Conservation (phyloP, 2,329 filamentous ascomycete genomes). For the Ceratocystis eucalypticola region DNA sequence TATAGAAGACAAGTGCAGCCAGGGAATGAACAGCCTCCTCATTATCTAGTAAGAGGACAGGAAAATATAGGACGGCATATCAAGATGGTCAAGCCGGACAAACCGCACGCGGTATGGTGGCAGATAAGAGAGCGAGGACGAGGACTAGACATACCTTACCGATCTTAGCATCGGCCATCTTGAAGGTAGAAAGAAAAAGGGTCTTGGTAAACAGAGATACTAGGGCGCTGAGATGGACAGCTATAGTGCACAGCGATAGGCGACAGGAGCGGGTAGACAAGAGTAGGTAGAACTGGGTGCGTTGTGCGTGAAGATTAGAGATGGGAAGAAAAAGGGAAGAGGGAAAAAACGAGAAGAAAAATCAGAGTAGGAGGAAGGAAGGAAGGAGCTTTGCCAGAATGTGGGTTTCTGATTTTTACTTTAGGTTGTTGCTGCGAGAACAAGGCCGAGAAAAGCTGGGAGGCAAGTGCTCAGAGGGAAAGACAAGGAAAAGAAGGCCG, state of each 20-base stretch:
- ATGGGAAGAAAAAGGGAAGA: background rate
- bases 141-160: slow-evolving; percentile 13
- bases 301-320: background rate
- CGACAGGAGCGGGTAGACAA: background rate
- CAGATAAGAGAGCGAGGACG: background rate
- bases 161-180: slow-evolving; percentile 17
- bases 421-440: slow-evolving; percentile 7
- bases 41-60: background rate
- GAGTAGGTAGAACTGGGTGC: background rate
- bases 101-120: background rate
- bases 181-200: background rate
- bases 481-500: background rate
- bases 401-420: slow-evolving; percentile 8
- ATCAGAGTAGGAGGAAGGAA: background rate
- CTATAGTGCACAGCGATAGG: background rate
- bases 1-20: background rate
- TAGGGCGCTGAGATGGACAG: background rate
- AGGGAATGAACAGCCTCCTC: background rate
- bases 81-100: background rate
- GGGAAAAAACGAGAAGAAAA: background rate
- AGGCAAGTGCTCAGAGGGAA: background rate
- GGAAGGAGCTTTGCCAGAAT: slow-evolving; percentile 9
- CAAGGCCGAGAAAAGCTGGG: background rate
- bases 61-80: background rate
- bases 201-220: background rate